Percentiles rank a stretch among this genome's conserved stretches.
Evolutionary conservation across 1,284 basidiomycete genomes (phyloP).

Genomic region (Apiotrichum porosum): DNA sequence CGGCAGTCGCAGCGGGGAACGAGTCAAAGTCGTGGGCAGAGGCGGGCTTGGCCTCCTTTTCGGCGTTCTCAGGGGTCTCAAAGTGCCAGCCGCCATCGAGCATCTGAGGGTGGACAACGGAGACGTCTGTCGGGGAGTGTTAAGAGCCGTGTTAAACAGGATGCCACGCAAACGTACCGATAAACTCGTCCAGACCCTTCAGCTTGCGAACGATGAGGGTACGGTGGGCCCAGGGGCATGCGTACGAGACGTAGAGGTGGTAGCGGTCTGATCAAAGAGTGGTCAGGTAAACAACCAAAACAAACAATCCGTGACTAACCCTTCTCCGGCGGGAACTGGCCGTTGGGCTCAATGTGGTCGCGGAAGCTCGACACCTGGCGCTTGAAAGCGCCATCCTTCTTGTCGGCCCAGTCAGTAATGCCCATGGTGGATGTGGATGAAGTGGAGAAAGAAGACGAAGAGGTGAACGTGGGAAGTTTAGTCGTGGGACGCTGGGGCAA

Average conservation of each 20-base stretch:
- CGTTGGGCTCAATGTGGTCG: conserved; percentile 64
- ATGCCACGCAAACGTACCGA: no score
- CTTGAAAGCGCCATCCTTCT: conserved; percentile 75
- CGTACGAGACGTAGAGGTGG: conserved; percentile 80
- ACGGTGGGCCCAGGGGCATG: conserved; percentile 86
- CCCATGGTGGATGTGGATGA: conserved; percentile 43
- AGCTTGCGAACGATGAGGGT: conserved; percentile 82
- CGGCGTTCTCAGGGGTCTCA: conserved; percentile 49
- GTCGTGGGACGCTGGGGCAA: no score
- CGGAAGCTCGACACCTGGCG: conserved; percentile 70
- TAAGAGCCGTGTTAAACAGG: no score
- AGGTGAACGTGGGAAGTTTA: no score
- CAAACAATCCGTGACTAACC: conserved; percentile 53
- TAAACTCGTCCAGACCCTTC: conserved; percentile 81
- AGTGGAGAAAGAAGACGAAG: conserved; percentile 6
- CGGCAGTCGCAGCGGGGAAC: conserved; percentile 66
- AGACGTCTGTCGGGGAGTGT: no score
- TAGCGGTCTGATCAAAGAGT: conserved; percentile 85
- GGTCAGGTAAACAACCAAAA: not conserved
- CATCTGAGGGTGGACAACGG: conserved; percentile 81
- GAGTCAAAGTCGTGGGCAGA: conserved; percentile 51
- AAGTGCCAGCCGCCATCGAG: conserved; percentile 85
- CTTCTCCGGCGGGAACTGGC: conserved; percentile 73
- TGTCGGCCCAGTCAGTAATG: conserved; percentile 60
- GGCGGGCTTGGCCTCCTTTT: conserved; percentile 23